Evolutionary conservation across 192 early-diverging fungal species (phyloP).

Genomic region (Umbelopsis ramanniana): DNA sequence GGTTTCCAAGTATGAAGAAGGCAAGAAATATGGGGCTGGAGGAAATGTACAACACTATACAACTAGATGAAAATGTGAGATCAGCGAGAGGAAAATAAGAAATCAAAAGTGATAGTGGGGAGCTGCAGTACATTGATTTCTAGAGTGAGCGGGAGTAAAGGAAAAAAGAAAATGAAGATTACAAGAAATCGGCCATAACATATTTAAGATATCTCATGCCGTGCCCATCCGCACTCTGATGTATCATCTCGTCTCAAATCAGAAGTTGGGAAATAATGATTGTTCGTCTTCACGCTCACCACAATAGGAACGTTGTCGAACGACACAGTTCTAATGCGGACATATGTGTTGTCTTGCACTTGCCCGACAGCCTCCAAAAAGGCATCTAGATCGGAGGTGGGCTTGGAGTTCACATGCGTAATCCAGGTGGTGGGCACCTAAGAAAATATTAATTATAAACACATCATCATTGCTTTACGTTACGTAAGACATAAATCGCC

Average conservation of each 20-base stretch:
- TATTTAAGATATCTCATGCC: constrained; percentile 15
- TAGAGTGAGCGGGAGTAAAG: not conserved
- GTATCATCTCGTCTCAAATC: constrained; percentile 40
- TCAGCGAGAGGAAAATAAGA: not conserved
- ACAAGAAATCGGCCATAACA: not conserved
- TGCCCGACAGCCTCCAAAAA: constrained; percentile 61
- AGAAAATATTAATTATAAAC: not conserved
- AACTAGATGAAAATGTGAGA: not conserved
- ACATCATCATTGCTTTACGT: not conserved
- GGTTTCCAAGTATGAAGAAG: not conserved
- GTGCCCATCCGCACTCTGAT: constrained; percentile 45
- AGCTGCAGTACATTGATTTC: not conserved
- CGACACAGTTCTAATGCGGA: constrained; percentile 73
- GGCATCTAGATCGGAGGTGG: constrained; percentile 63
- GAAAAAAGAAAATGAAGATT: not conserved
- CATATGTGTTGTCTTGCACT: constrained; percentile 66
- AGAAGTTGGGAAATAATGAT: constrained; percentile 61
- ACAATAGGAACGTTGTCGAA: constrained; percentile 80
- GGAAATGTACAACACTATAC: constrained; percentile 9
- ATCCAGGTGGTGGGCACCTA: constrained; percentile 68
- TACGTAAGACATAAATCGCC: constrained; percentile 7
- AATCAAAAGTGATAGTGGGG: not conserved
- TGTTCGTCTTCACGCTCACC: constrained; percentile 70
- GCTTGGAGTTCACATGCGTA: constrained; percentile 68
- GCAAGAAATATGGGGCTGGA: not conserved